These are phyloP conservation scores for Lactarius psammicola DNA, from an alignment of 768 basidiomycete genomes.

Conservation along the genomic window DNA sequence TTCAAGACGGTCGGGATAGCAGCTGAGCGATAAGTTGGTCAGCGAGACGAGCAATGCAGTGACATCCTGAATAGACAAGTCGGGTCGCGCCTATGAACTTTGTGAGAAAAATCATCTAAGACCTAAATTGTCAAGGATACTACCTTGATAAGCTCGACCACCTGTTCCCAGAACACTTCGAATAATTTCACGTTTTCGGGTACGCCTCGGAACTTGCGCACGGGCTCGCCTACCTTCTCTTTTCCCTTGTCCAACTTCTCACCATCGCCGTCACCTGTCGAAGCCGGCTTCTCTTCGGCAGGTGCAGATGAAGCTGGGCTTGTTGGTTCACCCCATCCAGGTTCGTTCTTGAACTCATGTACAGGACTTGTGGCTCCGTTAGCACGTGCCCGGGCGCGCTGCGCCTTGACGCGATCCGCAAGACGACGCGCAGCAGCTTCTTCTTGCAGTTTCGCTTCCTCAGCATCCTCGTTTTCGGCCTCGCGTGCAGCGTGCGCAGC, in stretches of 20 bases:
- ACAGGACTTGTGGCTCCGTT: conserved; percentile 34
- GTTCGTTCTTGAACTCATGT: conserved; percentile 27
- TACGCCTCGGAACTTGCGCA: conserved; percentile 89
- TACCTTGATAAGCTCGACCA: conserved; percentile 94
- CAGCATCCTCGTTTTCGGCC: conserved; percentile 94
- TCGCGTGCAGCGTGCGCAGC: conserved; percentile 96
- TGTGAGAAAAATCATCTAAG: conserved; percentile 9
- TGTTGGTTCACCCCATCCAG: conserved; percentile 31
- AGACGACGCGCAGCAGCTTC: conserved; percentile 88
- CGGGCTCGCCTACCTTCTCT: conserved; percentile 49
- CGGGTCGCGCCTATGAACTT: conserved; percentile 78
- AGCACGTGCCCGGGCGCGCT: conserved; percentile 63
- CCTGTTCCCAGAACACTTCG: conserved; percentile 98
- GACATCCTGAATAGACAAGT: conserved; percentile 95
- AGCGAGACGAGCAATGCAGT: conserved; percentile 95
- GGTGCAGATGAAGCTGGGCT: conserved; percentile 30
- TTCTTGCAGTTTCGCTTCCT: conserved; percentile 90
- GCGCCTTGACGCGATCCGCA: conserved; percentile 79
- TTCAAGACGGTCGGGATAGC: conserved; percentile 95
- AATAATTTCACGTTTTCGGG: conserved; percentile 95
- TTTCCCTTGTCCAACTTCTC: conserved; percentile 52
- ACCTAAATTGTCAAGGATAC: conserved; percentile 32
- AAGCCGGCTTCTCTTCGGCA: conserved; percentile 15
- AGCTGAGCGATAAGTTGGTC: conserved; percentile 91
- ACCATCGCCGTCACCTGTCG: conserved; percentile 29